These are phyloP conservation scores for Rhizopogon vesiculosus DNA, from an alignment of 768 basidiomycete species.

Conservation along the genomic window DNA sequence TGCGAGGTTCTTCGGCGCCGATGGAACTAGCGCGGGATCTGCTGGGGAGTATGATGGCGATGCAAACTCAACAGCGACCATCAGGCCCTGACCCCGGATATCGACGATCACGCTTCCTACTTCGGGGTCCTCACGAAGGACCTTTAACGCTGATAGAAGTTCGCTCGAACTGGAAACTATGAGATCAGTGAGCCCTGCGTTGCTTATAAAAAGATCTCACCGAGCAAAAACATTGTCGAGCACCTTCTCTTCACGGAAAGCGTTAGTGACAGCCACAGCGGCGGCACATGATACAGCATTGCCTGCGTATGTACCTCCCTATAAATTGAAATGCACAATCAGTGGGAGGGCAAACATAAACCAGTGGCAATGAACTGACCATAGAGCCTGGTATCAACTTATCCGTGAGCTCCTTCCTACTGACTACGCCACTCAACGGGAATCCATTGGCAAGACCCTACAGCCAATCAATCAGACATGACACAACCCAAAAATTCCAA, in stretches of 20 bases:
- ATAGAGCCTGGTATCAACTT: slow-evolving; percentile 74
- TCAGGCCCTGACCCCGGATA: slow-evolving; percentile 84
- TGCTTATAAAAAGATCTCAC: slow-evolving; percentile 26
- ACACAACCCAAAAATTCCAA: not conserved
- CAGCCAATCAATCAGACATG: slow-evolving; percentile 4
- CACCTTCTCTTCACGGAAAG: slow-evolving; percentile 75
- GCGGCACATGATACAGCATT: slow-evolving; percentile 93
- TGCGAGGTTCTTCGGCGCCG: slow-evolving; percentile 53
- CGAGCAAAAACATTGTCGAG: slow-evolving; percentile 75
- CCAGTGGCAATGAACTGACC: slow-evolving; percentile 34
- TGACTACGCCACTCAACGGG: slow-evolving; percentile 85
- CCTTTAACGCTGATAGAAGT: slow-evolving; percentile 57
- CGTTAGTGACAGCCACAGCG: slow-evolving; percentile 75
- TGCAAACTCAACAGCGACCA: slow-evolving; percentile 81
- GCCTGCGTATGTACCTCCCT: slow-evolving; percentile 88
- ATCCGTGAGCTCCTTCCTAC: slow-evolving; percentile 77
- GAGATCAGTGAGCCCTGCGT: not conserved
- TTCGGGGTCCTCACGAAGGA: slow-evolving; percentile 48
- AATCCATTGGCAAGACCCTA: slow-evolving; percentile 89
- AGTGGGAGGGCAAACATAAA: not conserved
- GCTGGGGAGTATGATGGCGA: slow-evolving; percentile 52
- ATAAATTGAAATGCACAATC: slow-evolving; percentile 19
- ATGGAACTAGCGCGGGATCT: slow-evolving; percentile 37
- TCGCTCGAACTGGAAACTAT: slow-evolving; percentile 54
- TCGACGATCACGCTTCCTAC: slow-evolving; percentile 67